Evolutionary conservation across 257 asterid species (phyloP).

Genomic region (Solanum chiquidenum): DNA sequence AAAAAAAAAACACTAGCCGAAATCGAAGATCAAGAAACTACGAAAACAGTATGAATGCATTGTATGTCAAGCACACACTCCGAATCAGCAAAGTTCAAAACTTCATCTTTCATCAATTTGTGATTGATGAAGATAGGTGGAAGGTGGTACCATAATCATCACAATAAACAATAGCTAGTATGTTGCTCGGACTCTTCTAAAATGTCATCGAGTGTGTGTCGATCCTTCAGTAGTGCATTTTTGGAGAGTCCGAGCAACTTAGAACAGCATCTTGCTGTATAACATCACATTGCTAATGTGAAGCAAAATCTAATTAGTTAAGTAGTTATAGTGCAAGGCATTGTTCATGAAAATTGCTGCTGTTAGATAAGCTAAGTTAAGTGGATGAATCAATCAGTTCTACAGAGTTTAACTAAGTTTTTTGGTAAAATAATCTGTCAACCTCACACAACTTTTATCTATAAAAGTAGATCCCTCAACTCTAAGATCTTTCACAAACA

Average conservation of each 20-base stretch:
- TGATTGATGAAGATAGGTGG: neutral
- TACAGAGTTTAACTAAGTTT: slow-evolving; percentile 20
- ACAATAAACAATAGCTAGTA: neutral
- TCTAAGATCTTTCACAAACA: slow-evolving; percentile 20
- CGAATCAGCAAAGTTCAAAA: neutral
- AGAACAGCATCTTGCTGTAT: neutral
- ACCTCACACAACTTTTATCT: slow-evolving; percentile 19
- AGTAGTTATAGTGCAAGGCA: slow-evolving; percentile 21
- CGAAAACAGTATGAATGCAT: neutral
- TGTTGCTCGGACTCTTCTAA: too few relatives aligned
- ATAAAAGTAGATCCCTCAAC: slow-evolving; percentile 21
- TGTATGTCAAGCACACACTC: neutral
- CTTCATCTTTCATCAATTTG: neutral
- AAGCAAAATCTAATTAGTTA: neutral
- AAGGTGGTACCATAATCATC: neutral
- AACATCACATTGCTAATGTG: neutral
- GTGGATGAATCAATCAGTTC: slow-evolving; percentile 55
- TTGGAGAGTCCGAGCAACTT: neutral
- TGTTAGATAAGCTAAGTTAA: slow-evolving; percentile 15
- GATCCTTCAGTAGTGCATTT: neutral
- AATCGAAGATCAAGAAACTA: neutral
- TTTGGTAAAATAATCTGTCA: slow-evolving; percentile 34
- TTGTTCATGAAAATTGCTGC: slow-evolving; percentile 10
- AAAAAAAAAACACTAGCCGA: neutral
- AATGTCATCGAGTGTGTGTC: neutral